These are phyloP conservation scores for Paramecium sonneborni DNA, from an alignment of 73 alveolate species.

Conservation along the genomic window DNA sequence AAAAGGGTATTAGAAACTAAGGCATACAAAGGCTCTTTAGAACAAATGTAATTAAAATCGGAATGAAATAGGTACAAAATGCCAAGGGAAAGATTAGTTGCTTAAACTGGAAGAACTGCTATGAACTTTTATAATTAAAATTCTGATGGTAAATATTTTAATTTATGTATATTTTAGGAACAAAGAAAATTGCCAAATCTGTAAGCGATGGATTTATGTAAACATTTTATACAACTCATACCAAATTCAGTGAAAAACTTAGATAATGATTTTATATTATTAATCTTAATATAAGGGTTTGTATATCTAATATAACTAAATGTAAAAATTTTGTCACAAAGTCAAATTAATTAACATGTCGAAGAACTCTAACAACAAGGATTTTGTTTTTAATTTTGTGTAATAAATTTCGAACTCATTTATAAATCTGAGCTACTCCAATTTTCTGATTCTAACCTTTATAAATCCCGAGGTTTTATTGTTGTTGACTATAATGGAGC, in stretches of 20 bases:
- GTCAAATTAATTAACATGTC: neutral
- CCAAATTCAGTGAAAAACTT: constrained; percentile 30
- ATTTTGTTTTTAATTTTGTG: neutral
- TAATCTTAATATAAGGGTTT: neutral
- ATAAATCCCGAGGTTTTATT: neutral
- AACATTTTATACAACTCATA: constrained; percentile 52
- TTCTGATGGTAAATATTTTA: neutral
- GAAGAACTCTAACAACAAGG: neutral
- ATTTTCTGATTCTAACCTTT: neutral
- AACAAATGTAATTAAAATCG: neutral
- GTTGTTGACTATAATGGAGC: constrained; percentile 31
- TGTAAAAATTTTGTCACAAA: neutral
- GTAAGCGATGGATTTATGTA: constrained; percentile 20
- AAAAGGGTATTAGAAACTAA: neutral
- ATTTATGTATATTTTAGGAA: neutral
- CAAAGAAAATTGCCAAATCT: neutral
- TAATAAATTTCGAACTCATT: neutral
- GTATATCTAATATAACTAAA: neutral
- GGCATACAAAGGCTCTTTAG: constrained; percentile 34
- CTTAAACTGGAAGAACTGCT: neutral
- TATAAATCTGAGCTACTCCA: neutral
- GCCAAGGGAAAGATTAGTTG: constrained; percentile 25
- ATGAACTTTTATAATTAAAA: neutral
- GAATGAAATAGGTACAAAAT: neutral
- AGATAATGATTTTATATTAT: neutral